phyloP scores from a whole-genome alignment of 1,284 basidiomycete species.

The Sporisorium reilianum region DNA sequence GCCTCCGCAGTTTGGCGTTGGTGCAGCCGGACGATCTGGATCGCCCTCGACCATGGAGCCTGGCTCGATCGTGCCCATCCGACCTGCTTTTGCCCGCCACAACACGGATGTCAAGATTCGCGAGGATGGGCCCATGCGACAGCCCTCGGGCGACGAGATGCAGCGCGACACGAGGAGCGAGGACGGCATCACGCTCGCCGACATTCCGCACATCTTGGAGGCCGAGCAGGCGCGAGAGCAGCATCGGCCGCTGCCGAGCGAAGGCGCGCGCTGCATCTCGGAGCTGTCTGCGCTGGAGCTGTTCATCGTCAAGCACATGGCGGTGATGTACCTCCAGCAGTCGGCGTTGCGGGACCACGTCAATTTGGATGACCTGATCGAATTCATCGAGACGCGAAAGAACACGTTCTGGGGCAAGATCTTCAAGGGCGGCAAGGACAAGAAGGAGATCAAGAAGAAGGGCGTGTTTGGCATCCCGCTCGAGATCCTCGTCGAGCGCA shows the following conservation, averaged over 20 bases:
- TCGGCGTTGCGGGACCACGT: constrained; percentile 79
- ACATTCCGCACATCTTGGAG: constrained; percentile 92
- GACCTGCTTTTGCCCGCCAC: constrained; percentile 81
- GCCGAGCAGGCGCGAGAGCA: constrained; percentile 90
- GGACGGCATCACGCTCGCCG: constrained; percentile 92
- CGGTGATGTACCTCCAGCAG: constrained; percentile 81
- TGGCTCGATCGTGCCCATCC: constrained; percentile 72
- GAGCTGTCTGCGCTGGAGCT: constrained; percentile 87
- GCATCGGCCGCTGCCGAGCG: constrained; percentile 77
- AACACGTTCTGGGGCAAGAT: constrained; percentile 96
- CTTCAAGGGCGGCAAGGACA: constrained; percentile 84
- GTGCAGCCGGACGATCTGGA: constrained; percentile 19
- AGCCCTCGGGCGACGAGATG: constrained; percentile 60
- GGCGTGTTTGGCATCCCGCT: constrained; percentile 91
- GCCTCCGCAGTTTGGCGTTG: constrained; percentile 33
- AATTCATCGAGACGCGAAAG: constrained; percentile 92
- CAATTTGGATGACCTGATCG: constrained; percentile 90
- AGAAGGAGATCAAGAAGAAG: constrained; percentile 74
- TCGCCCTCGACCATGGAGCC: constrained; percentile 40
- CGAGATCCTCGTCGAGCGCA: constrained; percentile 92
- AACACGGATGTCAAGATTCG: constrained; percentile 91
- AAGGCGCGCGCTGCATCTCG: constrained; percentile 82
- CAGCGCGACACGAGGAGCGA: constrained; percentile 72
- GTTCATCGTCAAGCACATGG: constrained; percentile 91
- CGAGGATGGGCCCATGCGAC: constrained; percentile 74